Conservation (phyloP, 2,329 filamentous ascomycete species). For the Arthroderma sp. region DNA sequence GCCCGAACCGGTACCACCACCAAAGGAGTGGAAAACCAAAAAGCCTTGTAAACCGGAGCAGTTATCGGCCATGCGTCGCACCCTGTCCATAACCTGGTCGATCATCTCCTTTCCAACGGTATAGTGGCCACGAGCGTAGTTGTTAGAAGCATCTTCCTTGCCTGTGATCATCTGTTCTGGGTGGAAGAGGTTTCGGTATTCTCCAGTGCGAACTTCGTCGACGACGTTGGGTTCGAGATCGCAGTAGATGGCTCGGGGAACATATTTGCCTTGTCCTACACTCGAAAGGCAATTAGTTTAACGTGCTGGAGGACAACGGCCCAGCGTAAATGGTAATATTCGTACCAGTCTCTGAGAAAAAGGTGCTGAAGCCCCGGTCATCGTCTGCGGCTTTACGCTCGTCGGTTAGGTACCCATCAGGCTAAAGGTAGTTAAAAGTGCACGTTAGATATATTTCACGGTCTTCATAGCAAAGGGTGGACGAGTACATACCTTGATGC, state of each 20-base stretch:
- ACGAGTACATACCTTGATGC: slow-evolving; percentile 69
- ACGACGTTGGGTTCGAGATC: slow-evolving; percentile 99
- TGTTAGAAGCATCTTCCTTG: slow-evolving; percentile 99
- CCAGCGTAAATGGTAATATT: slow-evolving; percentile 14
- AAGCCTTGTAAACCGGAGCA: slow-evolving; percentile 97
- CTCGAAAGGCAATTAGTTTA: slow-evolving; percentile 5
- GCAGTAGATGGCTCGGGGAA: slow-evolving; percentile 96
- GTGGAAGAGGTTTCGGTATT: slow-evolving; percentile 95
- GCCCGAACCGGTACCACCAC: slow-evolving; percentile 54
- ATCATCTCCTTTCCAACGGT: slow-evolving; percentile 99
- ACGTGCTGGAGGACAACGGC: slow-evolving; percentile 13
- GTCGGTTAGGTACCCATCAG: slow-evolving; percentile 96
- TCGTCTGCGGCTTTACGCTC: slow-evolving; percentile 89
- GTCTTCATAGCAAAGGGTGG: not conserved
- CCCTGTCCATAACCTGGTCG: slow-evolving; percentile 93
- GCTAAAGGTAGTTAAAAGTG: slow-evolving; percentile 39
- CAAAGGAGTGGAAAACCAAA: slow-evolving; percentile 60
- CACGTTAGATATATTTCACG: not conserved
- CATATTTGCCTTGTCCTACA: slow-evolving; percentile 92
- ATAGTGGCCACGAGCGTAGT: slow-evolving; percentile 99
- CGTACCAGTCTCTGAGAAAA: slow-evolving; percentile 99
- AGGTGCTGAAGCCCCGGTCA: slow-evolving; percentile 98
- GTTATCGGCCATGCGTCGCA: slow-evolving; percentile 93
- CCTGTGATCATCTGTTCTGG: slow-evolving; percentile 99
- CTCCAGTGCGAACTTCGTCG: slow-evolving; percentile 95